Conservation (phyloP, 169 alveolate species). For the Eimeria sp. region DNA sequence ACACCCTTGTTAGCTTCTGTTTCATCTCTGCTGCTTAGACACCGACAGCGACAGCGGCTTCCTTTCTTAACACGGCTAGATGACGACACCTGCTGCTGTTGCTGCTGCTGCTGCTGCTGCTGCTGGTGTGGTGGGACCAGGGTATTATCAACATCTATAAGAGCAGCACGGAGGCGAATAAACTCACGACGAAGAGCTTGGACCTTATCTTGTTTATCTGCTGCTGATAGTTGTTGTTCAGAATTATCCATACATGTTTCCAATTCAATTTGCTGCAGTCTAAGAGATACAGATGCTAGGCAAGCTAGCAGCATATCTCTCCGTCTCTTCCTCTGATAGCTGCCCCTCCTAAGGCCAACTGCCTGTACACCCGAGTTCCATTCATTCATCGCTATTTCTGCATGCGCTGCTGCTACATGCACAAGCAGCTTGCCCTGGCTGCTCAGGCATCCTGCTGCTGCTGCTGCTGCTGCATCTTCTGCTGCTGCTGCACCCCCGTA, state of each 20-base stretch:
- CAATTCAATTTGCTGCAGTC: slow-evolving; percentile 31
- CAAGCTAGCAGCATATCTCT: slow-evolving; percentile 56
- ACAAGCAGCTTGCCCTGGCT: slow-evolving; percentile 16
- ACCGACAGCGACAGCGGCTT: neutral
- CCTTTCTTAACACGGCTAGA: neutral
- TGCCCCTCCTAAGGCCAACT: slow-evolving; percentile 30
- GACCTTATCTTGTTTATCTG: neutral
- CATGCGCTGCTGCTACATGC: slow-evolving; percentile 71
- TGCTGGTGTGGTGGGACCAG: too few relatives aligned
- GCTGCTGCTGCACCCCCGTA: neutral
- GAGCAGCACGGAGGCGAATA: slow-evolving; percentile 5
- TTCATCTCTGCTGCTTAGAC: neutral
- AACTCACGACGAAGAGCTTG: slow-evolving; percentile 11
- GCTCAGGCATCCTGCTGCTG: neutral
- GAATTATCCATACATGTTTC: too few relatives aligned
- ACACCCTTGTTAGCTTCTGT: neutral
- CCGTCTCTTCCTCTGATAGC: slow-evolving; percentile 48
- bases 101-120: slow-evolving; percentile 17
- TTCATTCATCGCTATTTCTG: neutral
- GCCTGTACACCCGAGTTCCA: slow-evolving; percentile 30
- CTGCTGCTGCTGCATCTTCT: too few relatives aligned
- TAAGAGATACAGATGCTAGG: slow-evolving; percentile 18
- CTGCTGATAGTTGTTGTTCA: neutral
- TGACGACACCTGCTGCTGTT: slow-evolving; percentile 7
- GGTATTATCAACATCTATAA: neutral